These are phyloP conservation scores for Puccinia brachypodii DNA, from an alignment of 1,284 basidiomycete genomes.

Conservation along the genomic window DNA sequence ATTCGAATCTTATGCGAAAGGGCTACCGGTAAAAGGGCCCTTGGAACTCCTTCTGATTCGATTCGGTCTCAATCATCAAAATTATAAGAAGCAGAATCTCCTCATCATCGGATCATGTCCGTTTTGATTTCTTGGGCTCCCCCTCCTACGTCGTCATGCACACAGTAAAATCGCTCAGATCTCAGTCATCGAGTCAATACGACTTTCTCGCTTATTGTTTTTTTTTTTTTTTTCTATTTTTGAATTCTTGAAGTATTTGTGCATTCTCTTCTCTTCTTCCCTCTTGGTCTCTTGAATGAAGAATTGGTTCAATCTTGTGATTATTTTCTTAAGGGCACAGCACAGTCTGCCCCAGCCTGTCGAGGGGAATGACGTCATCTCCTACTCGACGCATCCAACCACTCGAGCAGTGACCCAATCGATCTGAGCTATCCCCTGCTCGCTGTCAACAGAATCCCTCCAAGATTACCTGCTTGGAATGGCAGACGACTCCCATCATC, in stretches of 20 bases:
- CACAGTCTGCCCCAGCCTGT: too few species aligned
- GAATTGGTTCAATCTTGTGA: not conserved
- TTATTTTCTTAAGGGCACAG: too few species aligned
- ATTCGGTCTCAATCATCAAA: not conserved
- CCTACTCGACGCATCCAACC: not conserved
- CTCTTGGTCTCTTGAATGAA: not conserved
- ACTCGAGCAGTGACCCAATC: not conserved
- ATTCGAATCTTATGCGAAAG: constrained; percentile 67
- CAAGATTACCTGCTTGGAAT: too few species aligned
- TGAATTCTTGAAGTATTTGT: too few species aligned
- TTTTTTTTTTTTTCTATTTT: too few species aligned
- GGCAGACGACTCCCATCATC: not conserved
- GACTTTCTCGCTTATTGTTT: too few species aligned
- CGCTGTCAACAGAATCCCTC: not conserved
- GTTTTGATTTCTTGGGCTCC: not conserved
- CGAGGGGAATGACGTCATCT: constrained; percentile 22
- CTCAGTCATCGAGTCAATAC: too few species aligned
- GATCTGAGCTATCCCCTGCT: too few species aligned
- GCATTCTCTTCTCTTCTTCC: not conserved
- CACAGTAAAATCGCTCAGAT: not conserved
- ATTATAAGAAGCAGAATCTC: not conserved
- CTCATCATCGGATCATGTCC: not conserved
- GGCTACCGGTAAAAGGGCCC: constrained; percentile 25
- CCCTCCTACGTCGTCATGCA: not conserved
- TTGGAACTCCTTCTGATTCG: not conserved